Evolutionary conservation across 805 yeast genomes (phyloP).

Genomic region (Phaffomyces antillensis): DNA sequence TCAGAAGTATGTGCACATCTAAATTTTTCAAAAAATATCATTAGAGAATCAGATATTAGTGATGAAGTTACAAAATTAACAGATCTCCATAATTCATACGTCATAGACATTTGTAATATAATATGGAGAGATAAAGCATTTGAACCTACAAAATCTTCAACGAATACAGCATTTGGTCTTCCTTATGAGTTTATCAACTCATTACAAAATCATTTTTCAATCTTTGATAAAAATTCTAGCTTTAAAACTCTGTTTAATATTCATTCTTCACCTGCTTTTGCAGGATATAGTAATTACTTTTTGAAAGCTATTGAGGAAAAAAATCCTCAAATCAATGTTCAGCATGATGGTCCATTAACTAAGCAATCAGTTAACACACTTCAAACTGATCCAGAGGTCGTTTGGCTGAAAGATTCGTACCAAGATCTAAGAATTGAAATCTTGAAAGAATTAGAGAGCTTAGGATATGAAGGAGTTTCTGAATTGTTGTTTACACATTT

Average conservation of each 20-base stretch:
- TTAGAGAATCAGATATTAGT: slow-evolving; percentile 9
- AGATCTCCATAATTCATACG: slow-evolving; percentile 38
- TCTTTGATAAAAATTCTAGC: slow-evolving; percentile 20
- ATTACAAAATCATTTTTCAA: slow-evolving; percentile 16
- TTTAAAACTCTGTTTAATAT: slow-evolving; percentile 28
- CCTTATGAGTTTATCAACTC: slow-evolving; percentile 23
- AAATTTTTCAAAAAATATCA: slow-evolving; percentile 25
- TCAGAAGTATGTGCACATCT: slow-evolving; percentile 43
- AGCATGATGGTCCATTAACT: slow-evolving; percentile 51
- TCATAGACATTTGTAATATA: slow-evolving; percentile 49
- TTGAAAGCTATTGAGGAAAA: slow-evolving; percentile 42
- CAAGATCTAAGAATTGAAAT: slow-evolving; percentile 41
- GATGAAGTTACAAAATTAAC: slow-evolving; percentile 22
- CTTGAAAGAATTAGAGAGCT: slow-evolving; percentile 31
- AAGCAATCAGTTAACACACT: slow-evolving; percentile 33
- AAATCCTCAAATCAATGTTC: slow-evolving; percentile 22
- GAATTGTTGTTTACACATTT: slow-evolving; percentile 47
- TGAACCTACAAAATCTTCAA: slow-evolving; percentile 24
- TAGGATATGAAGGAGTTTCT: slow-evolving; percentile 43
- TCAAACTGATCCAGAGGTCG: slow-evolving; percentile 9
- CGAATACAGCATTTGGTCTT: slow-evolving; percentile 25
- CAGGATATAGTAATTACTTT: slow-evolving; percentile 35
- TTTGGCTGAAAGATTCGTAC: slow-evolving; percentile 34
- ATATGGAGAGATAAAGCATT: slow-evolving; percentile 52
- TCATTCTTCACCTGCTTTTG: slow-evolving; percentile 46